Evolutionary conservation across 345 rosid genomes (phyloP).

Genomic region (Eutrema japonicum): DNA sequence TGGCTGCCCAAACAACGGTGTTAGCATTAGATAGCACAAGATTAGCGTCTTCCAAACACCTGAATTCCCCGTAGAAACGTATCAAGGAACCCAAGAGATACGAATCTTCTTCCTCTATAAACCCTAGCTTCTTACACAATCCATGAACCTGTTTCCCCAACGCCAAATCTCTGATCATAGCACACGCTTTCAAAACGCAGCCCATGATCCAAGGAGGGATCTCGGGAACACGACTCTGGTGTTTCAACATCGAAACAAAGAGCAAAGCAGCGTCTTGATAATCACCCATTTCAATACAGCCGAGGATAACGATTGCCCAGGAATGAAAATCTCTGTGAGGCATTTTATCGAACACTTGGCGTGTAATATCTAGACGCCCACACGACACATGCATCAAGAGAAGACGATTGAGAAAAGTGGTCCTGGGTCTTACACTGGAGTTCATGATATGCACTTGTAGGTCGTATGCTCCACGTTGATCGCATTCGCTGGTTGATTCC

Average conservation of each 20-base stretch:
- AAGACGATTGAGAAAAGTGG: conserved; percentile 51
- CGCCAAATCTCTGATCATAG: conserved; percentile 48
- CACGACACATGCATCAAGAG: conserved; percentile 56
- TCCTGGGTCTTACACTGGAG: conserved; percentile 41
- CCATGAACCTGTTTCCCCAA: conserved; percentile 76
- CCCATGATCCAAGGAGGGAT: conserved; percentile 55
- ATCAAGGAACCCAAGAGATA: conserved; percentile 52
- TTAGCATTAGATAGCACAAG: conserved; percentile 42
- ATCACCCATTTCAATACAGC: conserved; percentile 47
- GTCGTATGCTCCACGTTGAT: conserved; percentile 52
- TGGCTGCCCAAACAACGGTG: conserved; percentile 58
- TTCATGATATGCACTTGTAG: conserved; percentile 52
- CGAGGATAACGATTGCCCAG: conserved; percentile 61
- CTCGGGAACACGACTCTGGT: conserved; percentile 20
- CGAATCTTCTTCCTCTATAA: conserved; percentile 32
- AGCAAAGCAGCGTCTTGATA: conserved; percentile 50
- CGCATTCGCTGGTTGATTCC: conserved; percentile 55
- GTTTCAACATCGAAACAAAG: conserved; percentile 55
- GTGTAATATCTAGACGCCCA: conserved; percentile 52
- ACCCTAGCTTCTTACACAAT: conserved; percentile 60
- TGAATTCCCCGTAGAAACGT: conserved; percentile 59
- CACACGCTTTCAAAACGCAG: conserved; percentile 60
- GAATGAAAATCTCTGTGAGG: conserved; percentile 54
- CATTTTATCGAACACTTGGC: conserved; percentile 73
- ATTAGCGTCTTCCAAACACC: conserved; percentile 50